Conservation (phyloP, 805 yeast genomes). For the Naumovozyma baii region DNA sequence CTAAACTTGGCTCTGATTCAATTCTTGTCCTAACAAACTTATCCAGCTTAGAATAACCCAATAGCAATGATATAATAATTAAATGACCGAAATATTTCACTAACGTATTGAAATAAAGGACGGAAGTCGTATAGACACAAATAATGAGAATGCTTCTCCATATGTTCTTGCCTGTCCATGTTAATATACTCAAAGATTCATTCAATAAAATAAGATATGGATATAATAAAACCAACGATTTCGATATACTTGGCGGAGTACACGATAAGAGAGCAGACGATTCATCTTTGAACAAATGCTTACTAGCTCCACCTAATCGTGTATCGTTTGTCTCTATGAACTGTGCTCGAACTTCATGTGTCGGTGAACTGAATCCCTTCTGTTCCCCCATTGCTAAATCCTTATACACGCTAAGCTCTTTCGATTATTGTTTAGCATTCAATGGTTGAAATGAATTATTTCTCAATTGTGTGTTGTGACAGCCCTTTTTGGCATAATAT, state of each 20-base stretch:
- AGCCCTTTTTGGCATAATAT: no score
- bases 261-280: constrained; percentile 76
- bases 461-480: no score
- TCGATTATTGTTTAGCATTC: no score
- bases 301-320: background rate
- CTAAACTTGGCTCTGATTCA: constrained; percentile 62
- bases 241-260: constrained; percentile 86
- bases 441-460: no score
- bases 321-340: background rate
- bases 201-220: constrained; percentile 78
- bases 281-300: constrained; percentile 1
- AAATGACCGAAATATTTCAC: constrained; percentile 75
- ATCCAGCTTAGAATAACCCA: constrained; percentile 51
- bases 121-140: constrained; percentile 40
- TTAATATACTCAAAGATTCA: constrained; percentile 56
- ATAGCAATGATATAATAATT: constrained; percentile 46
- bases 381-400: background rate
- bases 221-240: constrained; percentile 70
- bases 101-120: constrained; percentile 63
- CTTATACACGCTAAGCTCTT: no score
- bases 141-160: constrained; percentile 60
- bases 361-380: background rate
- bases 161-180: constrained; percentile 86
- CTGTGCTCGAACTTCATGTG: background rate
- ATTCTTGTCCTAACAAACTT: constrained; percentile 36